These are phyloP conservation scores for Boletus barrowsii DNA, from an alignment of 768 basidiomycete genomes.

Conservation along the genomic window DNA sequence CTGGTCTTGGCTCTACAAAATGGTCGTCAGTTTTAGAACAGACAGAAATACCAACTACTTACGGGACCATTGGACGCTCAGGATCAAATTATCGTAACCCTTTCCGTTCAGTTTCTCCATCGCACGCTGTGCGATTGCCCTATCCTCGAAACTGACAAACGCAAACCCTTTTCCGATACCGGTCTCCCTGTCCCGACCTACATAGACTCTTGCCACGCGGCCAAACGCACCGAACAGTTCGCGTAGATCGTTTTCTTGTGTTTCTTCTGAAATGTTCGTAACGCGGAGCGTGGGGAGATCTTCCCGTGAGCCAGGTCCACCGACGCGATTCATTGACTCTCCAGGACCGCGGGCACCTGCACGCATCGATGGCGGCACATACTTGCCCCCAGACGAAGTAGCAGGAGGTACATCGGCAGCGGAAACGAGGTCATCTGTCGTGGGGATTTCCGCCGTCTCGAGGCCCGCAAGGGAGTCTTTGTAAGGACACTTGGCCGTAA, in stretches of 20 bases:
- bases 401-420: slow-evolving; percentile 31
- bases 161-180: slow-evolving; percentile 96
- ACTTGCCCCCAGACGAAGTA: slow-evolving; percentile 65
- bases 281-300: slow-evolving; percentile 96
- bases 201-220: slow-evolving; percentile 83
- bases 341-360: slow-evolving; percentile 64
- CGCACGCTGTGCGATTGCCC: slow-evolving; percentile 75
- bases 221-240: slow-evolving; percentile 89
- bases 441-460: slow-evolving; percentile 48
- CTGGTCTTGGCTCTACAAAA: slow-evolving; percentile 42
- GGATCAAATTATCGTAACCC: slow-evolving; percentile 90
- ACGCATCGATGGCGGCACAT: slow-evolving; percentile 93
- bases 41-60: slow-evolving; percentile 27
- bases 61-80: slow-evolving; percentile 67
- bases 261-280: slow-evolving; percentile 95
- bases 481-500: slow-evolving; percentile 98
- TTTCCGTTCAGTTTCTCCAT: slow-evolving; percentile 89
- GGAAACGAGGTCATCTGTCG: slow-evolving; percentile 36
- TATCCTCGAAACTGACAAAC: slow-evolving; percentile 93
- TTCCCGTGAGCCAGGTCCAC: slow-evolving; percentile 61
- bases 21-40: neutral
- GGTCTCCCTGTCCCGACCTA: slow-evolving; percentile 92
- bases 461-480: slow-evolving; percentile 87
- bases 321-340: slow-evolving; percentile 59
- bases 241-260: slow-evolving; percentile 89